Evolutionary conservation across 108 stramenopile species (phyloP), one percentile per base, ranked within the genome.

Genomic region (Discostella stelligeroides): DNA sequence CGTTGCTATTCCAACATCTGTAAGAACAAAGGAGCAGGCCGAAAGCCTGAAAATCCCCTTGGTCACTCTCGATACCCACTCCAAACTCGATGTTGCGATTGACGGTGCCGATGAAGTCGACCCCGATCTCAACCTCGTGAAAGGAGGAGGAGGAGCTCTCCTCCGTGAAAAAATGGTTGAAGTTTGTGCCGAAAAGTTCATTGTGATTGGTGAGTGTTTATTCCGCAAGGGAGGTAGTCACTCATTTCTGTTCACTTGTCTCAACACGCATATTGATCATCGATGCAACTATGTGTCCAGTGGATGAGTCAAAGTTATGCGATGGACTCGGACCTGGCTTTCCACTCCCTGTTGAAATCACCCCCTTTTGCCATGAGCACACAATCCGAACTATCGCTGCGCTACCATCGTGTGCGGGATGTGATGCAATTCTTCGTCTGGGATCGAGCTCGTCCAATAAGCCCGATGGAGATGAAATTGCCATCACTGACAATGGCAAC

Each of bases 101-200:
- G 98, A 99, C 85, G 99, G 98, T 21, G 98, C 99, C 37, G 98
- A 98, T 73, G 95, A 97, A 73, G 98, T 98, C 28, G 98, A 98
- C 80, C 93, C 91, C 13, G 87, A 88, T 29, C 83, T 98, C 37
- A 97, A 98, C 82, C 83, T 97, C 60, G 96, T 98, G 58, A 99
- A 99, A 88, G 98, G 98, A 60, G 95, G 97, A 15, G 98, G 98
- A 38, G 98, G 98, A 23, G 97, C 97, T 12, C 75, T 97, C n/a
- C 79, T 98, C 37, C 87, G 97, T 12, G 98, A 98, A 84, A 98
- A 98, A 79, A 98, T 98, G 94, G 97, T 98, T 54, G 97, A 97
- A 79, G 82, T 86, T 28, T 70, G 77, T 23, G 85, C 88, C 21
- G 89, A 90, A 28, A 92, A 92, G 51, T 92, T 92, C 73, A 92